phyloP scores from a whole-genome alignment of 306 rosid genomes.

The Cucurbita ficifolia region DNA sequence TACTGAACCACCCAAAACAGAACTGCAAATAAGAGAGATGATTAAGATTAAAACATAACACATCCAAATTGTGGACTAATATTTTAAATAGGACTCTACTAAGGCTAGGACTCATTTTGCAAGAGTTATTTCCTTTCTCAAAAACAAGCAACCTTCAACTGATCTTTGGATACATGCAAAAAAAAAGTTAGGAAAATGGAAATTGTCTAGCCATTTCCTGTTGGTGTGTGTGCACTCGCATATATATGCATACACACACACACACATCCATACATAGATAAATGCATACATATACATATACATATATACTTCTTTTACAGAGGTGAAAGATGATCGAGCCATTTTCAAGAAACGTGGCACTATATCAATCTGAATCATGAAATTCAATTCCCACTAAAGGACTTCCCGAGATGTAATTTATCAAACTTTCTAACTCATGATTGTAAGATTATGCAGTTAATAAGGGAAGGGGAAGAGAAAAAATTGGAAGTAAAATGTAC shows the following conservation, averaged over 20 bases:
- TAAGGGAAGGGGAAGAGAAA: not conserved
- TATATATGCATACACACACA: not conserved
- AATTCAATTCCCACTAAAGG: not conserved
- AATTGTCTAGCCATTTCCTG: not conserved
- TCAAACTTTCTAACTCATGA: not conserved
- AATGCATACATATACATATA: not conserved
- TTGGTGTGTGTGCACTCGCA: not conserved
- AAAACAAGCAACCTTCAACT: not conserved
- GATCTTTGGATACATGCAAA: not conserved
- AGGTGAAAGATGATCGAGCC: not conserved
- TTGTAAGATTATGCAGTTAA: not conserved
- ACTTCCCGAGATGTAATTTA: not conserved
- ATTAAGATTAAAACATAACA: not conserved
- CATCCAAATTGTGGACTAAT: not conserved
- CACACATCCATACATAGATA: not conserved
- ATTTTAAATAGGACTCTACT: not conserved
- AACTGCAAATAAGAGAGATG: constrained; percentile 34
- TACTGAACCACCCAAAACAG: constrained; percentile 67
- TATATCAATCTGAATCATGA: not conserved
- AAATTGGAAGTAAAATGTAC: not conserved
- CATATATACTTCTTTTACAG: not conserved
- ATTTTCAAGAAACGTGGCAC: not conserved
- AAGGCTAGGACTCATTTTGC: not conserved
- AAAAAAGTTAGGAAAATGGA: not conserved
- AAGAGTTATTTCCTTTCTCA: not conserved